A percentile compares a stretch with the other conserved stretches of the same genome.
phyloP scores from a whole-genome alignment of 495 filamentous ascomycete genomes.

The Penicillium salamii region DNA sequence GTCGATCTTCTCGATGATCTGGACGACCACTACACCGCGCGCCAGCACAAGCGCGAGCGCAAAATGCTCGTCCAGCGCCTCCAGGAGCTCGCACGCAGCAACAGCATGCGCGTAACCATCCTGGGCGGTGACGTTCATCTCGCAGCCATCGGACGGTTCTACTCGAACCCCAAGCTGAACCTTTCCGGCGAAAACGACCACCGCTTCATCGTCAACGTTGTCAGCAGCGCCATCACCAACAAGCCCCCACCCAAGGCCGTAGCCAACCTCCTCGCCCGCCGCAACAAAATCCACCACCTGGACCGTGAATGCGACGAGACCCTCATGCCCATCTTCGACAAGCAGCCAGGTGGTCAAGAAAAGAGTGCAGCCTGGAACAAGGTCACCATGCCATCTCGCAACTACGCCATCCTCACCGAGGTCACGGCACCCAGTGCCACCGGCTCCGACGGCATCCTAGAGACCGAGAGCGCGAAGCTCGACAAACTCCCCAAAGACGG shows the following conservation, averaged over 20 bases:
- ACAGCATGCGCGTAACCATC: slow-evolving; percentile 79
- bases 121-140: slow-evolving; percentile 79
- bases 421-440: slow-evolving; percentile 24
- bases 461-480: slow-evolving; percentile 19
- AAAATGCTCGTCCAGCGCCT: slow-evolving; percentile 69
- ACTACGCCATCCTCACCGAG: slow-evolving; percentile 83
- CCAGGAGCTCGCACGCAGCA: slow-evolving; percentile 66
- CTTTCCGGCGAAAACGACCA: slow-evolving; percentile 61
- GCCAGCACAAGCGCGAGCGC: slow-evolving; percentile 87
- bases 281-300: slow-evolving; percentile 94
- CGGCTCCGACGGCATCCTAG: slow-evolving; percentile 18
- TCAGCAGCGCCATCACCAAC: slow-evolving; percentile 84
- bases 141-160: slow-evolving; percentile 72
- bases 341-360: slow-evolving; percentile 66
- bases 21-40: slow-evolving; percentile 92
- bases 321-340: slow-evolving; percentile 79
- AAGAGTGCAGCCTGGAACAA: slow-evolving; percentile 71
- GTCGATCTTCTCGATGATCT: slow-evolving; percentile 90
- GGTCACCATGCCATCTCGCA: slow-evolving; percentile 86
- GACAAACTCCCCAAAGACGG: slow-evolving; percentile 52
- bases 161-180: slow-evolving; percentile 61
- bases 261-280: slow-evolving; percentile 77
- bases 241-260: slow-evolving; percentile 87
- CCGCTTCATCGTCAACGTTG: slow-evolving; percentile 72
- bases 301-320: slow-evolving; percentile 84